Evolutionary conservation across 805 yeast genomes (phyloP), one percentile per base, ranked within the genome.

Genomic region (Suhomyces kilbournensis): DNA sequence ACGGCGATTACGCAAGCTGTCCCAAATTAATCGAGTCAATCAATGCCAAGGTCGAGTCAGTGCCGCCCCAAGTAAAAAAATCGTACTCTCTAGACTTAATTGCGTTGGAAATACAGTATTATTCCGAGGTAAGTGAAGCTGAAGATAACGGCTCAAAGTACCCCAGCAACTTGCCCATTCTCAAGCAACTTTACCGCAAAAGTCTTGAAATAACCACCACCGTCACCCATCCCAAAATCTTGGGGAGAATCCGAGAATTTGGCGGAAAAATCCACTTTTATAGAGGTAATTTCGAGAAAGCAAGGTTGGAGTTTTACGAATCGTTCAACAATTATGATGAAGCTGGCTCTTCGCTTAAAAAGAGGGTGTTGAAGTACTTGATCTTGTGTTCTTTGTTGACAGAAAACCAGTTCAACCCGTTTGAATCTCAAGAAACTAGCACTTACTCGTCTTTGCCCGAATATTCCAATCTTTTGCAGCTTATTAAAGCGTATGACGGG

Each of bases 221-320:
- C 2, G 84, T 87, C 2, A 87, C 91, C 1, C 96, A 90, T 61
- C 91, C 96, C 1, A 74, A 79, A 46, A 83, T 86, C 25, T 73
- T 84, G 66, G 96, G 93, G 1, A 79, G 85, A n/a, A 79, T 89
- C 23, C 78, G 82, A 55, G 93, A 88, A 64, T 84, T 90, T 57
- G 89, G 90, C 0, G 96, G 91, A 2, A 78, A 82, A 49, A 76
- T 88, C 56, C 78, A 80, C 47, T 83, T 88, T 77, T 74, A 79
- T 54, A 78, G 80, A 47, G 79, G 78, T 12, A 80, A 83, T 55
- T 88, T 79, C 73, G 82, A 78, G 32, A 66, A 66, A 47, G 90
- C 89, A 0, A 72, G 84, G 8, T 77, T 85, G 35, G 93, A 91
- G 14, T 84, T 84, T 55, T 77, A 78, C 43, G 76, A 70, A 46